These are phyloP conservation scores for Tritrichomonas foetus DNA, from an alignment of 208 protist species.

Conservation along the genomic window DNA sequence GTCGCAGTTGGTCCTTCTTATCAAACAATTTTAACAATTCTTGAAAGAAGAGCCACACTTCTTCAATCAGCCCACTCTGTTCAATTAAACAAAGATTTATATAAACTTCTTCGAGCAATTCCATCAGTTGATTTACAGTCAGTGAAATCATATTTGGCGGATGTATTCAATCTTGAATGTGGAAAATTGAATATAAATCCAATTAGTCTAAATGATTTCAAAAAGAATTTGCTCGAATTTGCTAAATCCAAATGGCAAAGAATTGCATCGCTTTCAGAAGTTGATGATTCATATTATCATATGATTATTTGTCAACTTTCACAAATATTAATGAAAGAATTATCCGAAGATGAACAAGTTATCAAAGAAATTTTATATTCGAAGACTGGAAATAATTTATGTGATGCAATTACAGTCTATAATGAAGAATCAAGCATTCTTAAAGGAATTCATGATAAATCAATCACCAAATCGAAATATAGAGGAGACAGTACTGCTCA, in stretches of 20 bases:
- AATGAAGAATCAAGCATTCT: not conserved
- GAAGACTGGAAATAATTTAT: not conserved
- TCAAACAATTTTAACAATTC: not conserved
- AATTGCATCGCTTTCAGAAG: not conserved
- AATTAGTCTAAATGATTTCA: not conserved
- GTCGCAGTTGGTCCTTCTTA: not conserved
- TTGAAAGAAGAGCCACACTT: not conserved
- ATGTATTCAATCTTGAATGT: not conserved
- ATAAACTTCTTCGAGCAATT: not conserved
- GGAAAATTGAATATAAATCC: not conserved
- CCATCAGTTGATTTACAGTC: not conserved
- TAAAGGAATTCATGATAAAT: not conserved
- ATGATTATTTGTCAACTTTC: not conserved
- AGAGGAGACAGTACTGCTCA: not conserved
- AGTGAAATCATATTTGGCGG: not conserved
- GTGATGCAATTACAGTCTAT: not conserved
- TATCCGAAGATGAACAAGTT: not conserved
- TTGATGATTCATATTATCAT: conserved; percentile 39
- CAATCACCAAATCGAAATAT: not conserved
- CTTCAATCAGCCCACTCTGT: not conserved
- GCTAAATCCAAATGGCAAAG: not conserved
- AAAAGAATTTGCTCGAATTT: not conserved
- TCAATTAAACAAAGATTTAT: not conserved
- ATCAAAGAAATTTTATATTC: not conserved
- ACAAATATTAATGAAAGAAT: not conserved